These are phyloP conservation scores for Globisporangium okanoganense DNA, from an alignment of 352 stramenopile species.

Conservation along the genomic window DNA sequence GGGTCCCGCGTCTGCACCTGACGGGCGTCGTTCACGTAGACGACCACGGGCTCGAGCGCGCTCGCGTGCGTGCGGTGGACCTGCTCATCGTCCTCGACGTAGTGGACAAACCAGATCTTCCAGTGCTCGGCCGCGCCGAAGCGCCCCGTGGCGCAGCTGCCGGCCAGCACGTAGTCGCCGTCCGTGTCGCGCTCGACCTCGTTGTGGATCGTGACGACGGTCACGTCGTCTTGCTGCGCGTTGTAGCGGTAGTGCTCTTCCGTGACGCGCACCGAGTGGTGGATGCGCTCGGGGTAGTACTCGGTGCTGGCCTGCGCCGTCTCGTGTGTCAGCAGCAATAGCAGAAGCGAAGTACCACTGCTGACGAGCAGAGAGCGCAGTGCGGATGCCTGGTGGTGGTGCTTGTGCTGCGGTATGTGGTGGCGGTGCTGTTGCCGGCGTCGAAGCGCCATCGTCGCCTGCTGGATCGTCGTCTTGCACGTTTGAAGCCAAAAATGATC, in stretches of 20 bases:
- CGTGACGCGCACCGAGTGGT: constrained; percentile 6
- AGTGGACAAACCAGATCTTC: constrained; percentile 6
- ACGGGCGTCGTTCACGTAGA: constrained; percentile 9
- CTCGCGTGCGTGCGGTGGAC: constrained; percentile 2
- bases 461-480: not conserved
- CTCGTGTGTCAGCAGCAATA: not conserved
- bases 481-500: too few species aligned
- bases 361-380: not conserved
- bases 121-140: constrained; percentile 10
- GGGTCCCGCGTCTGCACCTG: not conserved
- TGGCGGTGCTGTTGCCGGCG: not conserved
- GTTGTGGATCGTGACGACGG: not conserved
- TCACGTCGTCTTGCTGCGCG: not conserved
- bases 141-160: constrained; percentile 4
- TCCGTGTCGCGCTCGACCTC: not conserved
- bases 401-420: too few species aligned
- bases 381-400: not conserved
- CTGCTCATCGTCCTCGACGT: not conserved
- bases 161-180: not conserved
- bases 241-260: constrained; percentile 13
- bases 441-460: not conserved
- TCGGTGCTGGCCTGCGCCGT: not conserved
- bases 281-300: not conserved
- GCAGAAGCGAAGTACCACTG: not conserved
- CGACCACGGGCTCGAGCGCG: not conserved